Evolutionary conservation across 139 green algal genomes (phyloP), one percentile per base, ranked within the genome.

Genomic region (Coelastrella sp.): DNA sequence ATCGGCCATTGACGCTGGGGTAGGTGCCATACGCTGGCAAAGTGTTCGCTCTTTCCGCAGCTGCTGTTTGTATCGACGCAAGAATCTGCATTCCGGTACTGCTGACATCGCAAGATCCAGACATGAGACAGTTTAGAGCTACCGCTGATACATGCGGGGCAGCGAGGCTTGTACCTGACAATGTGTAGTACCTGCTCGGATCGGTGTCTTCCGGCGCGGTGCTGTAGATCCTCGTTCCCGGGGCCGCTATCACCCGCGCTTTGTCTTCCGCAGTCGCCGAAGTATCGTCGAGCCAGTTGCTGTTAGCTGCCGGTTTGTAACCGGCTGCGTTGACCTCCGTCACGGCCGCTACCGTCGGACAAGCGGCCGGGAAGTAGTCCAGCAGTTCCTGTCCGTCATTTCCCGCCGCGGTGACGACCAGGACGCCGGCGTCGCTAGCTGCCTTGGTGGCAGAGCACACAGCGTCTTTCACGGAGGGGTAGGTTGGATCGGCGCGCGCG

Each of bases 341-440:
- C 4, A 81, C 84, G 17, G 68, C 71, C 2, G 47, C 66, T 20
- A 66, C 84, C 23, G 58, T 81, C 17, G 84, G 68, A 54, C 84
- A 89, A 5, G 23, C 54, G 56, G 66, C 84, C 7, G 84, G 84
- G 0, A 79, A 47, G 47, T 89, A 79, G 32, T 56, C 66, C 17
- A 59, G 61, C 4, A 89, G 23, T 17, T 81, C n/a, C 3, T 23
- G 5, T 0, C 54, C 73, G 19, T 81, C 68, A n/a, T 89, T 89
- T 4, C 84, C 84, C 3, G 84, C 84, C 54, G 84, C 84, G 14
- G 64, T 73, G 23, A 61, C 71, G 5, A 89, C 68, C 19, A 79
- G 23, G 16, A 89, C 6, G 7, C 80, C 80, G 16, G 61, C 80
- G 7, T 86, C 13, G n/a, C 19, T 76, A 5, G 60, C 80, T 3